Conservation (phyloP, 2,329 filamentous ascomycete species). For the Cladosporium cucumerinum region DNA sequence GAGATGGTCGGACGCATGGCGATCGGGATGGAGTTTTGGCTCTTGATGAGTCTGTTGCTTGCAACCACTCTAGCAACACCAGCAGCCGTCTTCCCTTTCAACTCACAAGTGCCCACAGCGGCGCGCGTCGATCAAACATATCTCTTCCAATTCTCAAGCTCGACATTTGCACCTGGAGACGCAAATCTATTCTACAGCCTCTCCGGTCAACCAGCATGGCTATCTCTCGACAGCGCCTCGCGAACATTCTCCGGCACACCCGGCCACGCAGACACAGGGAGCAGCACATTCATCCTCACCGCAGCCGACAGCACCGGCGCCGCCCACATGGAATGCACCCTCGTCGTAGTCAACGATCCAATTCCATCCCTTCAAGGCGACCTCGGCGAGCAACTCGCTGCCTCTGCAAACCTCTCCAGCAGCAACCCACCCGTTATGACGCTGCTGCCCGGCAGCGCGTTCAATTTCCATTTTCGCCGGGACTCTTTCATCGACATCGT, state of each 20-base stretch:
- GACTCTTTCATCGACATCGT: conserved; percentile 59
- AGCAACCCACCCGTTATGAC: conserved; percentile 59
- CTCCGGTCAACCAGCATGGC: conserved; percentile 65
- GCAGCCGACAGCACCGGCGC: conserved; percentile 66
- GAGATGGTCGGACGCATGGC: conserved; percentile 9
- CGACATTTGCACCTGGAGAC: conserved; percentile 66
- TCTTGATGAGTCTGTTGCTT: background rate
- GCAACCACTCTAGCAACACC: conserved; percentile 28
- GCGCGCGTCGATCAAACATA: conserved; percentile 67
- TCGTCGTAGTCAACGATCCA: conserved; percentile 63
- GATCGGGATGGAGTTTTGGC: background rate
- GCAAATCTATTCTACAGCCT: conserved; percentile 64
- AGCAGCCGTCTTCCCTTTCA: conserved; percentile 65
- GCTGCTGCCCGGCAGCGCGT: conserved; percentile 35
- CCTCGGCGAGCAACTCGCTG: conserved; percentile 55
- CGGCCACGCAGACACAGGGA: conserved; percentile 53
- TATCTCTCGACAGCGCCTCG: conserved; percentile 63
- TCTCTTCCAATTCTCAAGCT: conserved; percentile 66
- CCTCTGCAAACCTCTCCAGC: conserved; percentile 50
- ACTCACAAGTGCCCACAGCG: conserved; percentile 78
- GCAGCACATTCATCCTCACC: conserved; percentile 61
- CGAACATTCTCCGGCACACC: conserved; percentile 72
- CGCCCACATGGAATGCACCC: conserved; percentile 61
- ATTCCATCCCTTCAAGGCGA: conserved; percentile 56
- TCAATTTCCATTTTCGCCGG: conserved; percentile 43